Base-by-base conservation (phyloP, 495 filamentous ascomycete genomes). In the Filosporella fistucella region DNA sequence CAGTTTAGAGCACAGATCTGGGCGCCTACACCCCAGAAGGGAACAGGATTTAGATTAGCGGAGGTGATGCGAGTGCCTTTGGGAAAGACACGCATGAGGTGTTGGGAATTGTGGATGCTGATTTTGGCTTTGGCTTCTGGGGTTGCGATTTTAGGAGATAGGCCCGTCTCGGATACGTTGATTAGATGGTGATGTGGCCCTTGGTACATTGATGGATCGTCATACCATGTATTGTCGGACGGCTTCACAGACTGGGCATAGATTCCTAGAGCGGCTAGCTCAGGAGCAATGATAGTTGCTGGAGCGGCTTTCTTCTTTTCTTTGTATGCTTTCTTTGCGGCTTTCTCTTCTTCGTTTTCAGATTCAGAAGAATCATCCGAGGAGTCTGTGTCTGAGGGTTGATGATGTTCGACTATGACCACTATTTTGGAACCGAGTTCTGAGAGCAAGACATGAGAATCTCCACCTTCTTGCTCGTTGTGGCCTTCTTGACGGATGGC, bases 231-330 rank as follows among this genome's bases (percentile, higher is more conserved):
- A 40, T 67, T 63, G 45, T 80, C 72, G 41, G 49, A 54, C 0
- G 76, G 76, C 48, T 80, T 80, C 13, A 77, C 71, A 0, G 72
- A 76, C 47, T 80, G 76, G 1, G 74, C 76, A 46, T 78, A 80
- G 22, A 80, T 67, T 16, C 76, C 76, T 1, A 80, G 60, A 32
- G 68, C 69, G 4, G 72, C 74, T 13, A 80, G 66, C 45, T 76
- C 74, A 1, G 75, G 72, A 29, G 78, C 61, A 53, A 80, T 78
- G 29, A 58, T 42, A 11, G 61, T 56, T 1, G 62, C 37, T 2
- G 61, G 52, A 0, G 60, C 46, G 6, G 56, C 40, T 36, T 70
- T 71, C 49, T 70, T 69, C 52, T 65, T 60, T 14, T 64, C 61
- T 29, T 56, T 63, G 52, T 74, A 76, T 3, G 51, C 59, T 20